Base-by-base conservation (phyloP, 1,139 yeast species). In the Yamadazyma buinensis region DNA sequence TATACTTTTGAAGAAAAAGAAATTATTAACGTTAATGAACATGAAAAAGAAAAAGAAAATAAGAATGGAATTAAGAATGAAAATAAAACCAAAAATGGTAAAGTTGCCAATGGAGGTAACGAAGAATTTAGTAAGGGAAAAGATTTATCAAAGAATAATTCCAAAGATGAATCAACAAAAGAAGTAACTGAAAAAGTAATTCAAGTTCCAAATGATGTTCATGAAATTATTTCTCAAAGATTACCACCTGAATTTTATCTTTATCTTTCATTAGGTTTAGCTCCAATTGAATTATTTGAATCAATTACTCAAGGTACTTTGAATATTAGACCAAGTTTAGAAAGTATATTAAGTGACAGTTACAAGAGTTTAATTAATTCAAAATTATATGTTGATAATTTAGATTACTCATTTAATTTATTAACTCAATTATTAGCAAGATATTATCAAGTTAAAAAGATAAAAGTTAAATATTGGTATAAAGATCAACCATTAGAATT, bases 211-310 rank as follows among this genome's bases (percentile, higher is more conserved):
- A 75, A 76, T 42, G 95, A 88, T 55, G 67, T 86, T 15, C 95
- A 86, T 52, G 92, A 83, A 33, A 75, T 90, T 35, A 72, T 92
- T 34, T 88, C 95, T 4, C 90, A 85, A 55, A 75, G 94, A 51
- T 67, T 92, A 35, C 95, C 97, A 1, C 85, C 88, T 31, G 97
- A 90, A 59, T 68, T 84, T 30, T 82, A 79, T 52, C 87, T 83
- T 52, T 92, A 88, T 57, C 78, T 80, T 51, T 81, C 95, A 0
- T 60, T 84, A 35, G 98, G 97, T 1, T 55, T 90, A 28, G 64
- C 84, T 18, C 77, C 84, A 7, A 67, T 84, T 7, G 79, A 77
- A 40, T 55, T 85, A 26, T 67, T 84, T 33, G 85, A 84, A 43
- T 76, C 87, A 0, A 67, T 88, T 15, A 71, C 85, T 0, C 77